phyloP scores from a whole-genome alignment of 495 filamentous ascomycete genomes.

The Lichenothelia convexa region DNA sequence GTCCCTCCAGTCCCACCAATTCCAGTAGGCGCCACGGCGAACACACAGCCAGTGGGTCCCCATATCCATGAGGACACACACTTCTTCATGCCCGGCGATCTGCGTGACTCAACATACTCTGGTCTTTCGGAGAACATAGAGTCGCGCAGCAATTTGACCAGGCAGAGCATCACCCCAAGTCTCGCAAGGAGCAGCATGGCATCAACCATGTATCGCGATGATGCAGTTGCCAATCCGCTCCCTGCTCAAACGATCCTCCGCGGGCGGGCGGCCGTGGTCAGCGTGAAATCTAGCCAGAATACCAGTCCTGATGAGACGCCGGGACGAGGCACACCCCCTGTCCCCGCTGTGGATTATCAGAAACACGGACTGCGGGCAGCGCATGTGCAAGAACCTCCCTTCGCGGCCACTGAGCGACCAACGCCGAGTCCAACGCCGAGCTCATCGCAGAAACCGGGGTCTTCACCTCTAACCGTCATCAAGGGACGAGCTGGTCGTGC shows the following conservation, averaged over 20 bases:
- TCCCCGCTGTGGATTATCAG: constrained; percentile 13
- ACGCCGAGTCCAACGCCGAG: constrained; percentile 7
- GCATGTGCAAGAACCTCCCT: background rate
- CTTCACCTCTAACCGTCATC: constrained; percentile 15
- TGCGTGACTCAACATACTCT: constrained; percentile 74
- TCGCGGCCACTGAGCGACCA: background rate
- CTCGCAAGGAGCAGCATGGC: constrained; percentile 63
- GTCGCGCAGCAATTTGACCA: constrained; percentile 43
- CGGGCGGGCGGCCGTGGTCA: constrained; percentile 76
- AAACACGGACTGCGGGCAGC: constrained; percentile 17
- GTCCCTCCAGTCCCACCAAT: constrained; percentile 87
- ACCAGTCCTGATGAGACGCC: constrained; percentile 15
- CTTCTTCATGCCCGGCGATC: constrained; percentile 84
- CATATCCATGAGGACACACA: constrained; percentile 50
- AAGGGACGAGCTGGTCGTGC: constrained; percentile 5
- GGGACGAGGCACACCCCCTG: constrained; percentile 8
- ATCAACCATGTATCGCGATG: constrained; percentile 80
- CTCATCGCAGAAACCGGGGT: constrained; percentile 16
- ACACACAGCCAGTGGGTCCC: constrained; percentile 32
- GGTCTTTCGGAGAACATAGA: constrained; percentile 43
- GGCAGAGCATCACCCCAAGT: constrained; percentile 37
- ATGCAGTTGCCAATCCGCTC: constrained; percentile 59
- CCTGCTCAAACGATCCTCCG: constrained; percentile 72
- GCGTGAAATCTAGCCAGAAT: constrained; percentile 44
- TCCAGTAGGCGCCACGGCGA: constrained; percentile 37